phyloP scores from a whole-genome alignment of 1,284 basidiomycete genomes.

The Trichosporon sp. region DNA sequence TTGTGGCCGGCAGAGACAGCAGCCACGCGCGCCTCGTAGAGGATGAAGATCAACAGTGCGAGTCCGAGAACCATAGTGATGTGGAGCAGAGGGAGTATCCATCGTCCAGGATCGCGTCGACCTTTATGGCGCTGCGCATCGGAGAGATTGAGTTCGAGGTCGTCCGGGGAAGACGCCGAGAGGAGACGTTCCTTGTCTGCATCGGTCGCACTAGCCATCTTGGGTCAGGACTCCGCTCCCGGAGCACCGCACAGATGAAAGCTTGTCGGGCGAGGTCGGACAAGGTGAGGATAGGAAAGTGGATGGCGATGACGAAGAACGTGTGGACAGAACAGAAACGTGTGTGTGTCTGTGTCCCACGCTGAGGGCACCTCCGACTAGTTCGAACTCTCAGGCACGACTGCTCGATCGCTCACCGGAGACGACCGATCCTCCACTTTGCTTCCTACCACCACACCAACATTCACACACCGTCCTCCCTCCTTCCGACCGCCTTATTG shows the following conservation, averaged over 20 bases:
- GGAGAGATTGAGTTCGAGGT: background rate
- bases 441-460: background rate
- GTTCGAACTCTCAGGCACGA: background rate
- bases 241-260: too few relatives aligned
- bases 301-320: background rate
- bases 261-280: background rate
- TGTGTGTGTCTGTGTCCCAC: background rate
- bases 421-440: background rate
- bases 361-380: background rate
- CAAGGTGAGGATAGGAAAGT: background rate
- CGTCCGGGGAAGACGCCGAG: background rate
- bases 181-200: background rate
- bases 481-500: too few relatives aligned
- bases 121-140: too few relatives aligned
- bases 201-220: background rate
- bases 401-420: background rate
- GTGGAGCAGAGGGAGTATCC: background rate
- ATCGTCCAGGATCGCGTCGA: background rate
- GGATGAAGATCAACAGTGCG: background rate
- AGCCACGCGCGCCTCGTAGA: background rate
- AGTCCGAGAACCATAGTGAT: background rate
- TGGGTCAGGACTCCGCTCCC: background rate
- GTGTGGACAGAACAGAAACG: background rate
- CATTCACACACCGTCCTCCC: background rate
- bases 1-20: background rate